phyloP scores from a whole-genome alignment of 2,329 filamentous ascomycete species.

The Pseudogymnoascus sp. region DNA sequence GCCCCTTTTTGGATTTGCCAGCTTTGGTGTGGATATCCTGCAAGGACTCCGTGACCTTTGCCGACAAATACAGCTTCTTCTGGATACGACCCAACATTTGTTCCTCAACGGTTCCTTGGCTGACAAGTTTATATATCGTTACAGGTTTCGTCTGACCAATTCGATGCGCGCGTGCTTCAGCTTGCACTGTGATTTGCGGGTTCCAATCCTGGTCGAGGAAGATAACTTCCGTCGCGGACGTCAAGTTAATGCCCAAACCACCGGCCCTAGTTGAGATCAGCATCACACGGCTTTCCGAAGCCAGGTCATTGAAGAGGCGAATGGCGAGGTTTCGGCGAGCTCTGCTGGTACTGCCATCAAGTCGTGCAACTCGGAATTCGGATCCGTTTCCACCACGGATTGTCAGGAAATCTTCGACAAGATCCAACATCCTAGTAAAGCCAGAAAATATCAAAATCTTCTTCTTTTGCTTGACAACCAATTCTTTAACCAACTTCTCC shows the following conservation, averaged over 20 bases:
- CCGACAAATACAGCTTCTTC: constrained; percentile 53
- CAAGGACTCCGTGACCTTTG: constrained; percentile 52
- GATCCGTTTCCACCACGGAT: constrained; percentile 45
- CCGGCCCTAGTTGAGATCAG: constrained; percentile 87
- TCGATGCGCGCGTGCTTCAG: constrained; percentile 83
- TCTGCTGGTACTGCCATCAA: constrained; percentile 72
- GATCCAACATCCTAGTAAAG: constrained; percentile 79
- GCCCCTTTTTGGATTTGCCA: constrained; percentile 24
- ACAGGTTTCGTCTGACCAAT: constrained; percentile 96
- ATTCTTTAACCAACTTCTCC: constrained; percentile 74
- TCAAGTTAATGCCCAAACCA: constrained; percentile 93
- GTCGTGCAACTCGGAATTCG: constrained; percentile 62
- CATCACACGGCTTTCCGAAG: constrained; percentile 78
- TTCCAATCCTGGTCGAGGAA: constrained; percentile 98
- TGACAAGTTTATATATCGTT: constrained; percentile 88
- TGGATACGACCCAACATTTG: constrained; percentile 52
- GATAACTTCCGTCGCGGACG: constrained; percentile 92
- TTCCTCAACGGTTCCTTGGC: constrained; percentile 79
- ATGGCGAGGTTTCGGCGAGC: constrained; percentile 88
- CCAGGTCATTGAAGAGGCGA: constrained; percentile 81
- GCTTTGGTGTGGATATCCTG: constrained; percentile 39
- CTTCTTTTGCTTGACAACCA: constrained; percentile 56
- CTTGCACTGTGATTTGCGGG: constrained; percentile 93
- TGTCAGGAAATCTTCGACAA: constrained; percentile 78
- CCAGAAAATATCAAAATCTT: constrained; percentile 92